Evolutionary conservation across 176 grass and related monocot genomes (phyloP), one percentile per base, ranked within the genome.

Genomic region (Aegilops longissima): DNA sequence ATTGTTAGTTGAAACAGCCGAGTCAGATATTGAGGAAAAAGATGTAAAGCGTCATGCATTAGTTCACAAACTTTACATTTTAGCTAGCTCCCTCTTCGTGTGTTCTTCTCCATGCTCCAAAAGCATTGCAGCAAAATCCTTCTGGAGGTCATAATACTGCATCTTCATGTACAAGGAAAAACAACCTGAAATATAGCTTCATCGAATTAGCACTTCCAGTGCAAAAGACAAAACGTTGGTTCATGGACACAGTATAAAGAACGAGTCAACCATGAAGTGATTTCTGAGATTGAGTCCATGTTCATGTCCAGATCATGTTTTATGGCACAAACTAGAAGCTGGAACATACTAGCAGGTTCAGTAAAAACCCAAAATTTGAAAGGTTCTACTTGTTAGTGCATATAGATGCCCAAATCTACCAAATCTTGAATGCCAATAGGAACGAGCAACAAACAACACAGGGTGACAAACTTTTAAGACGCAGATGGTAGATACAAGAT

Each of bases 1-100:
- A 49, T 16, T 23, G 36, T 90, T 74, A 25, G 66, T 30, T 87
- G 44, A 44, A 44, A 44, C 40, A 44, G 40, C 3, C 40, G 3
- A 3, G 40, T 44, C 40, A 44, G 40, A 44, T 44, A 44, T 44
- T 44, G 40, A 84, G 66, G 66, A 59, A 5, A 20, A 36, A 49
- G 8, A 74, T 0, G 25, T 4, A 66, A 9, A 20, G 1, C 45
- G 59, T 45, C 4, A 1, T 34, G 33, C 33, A 35, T 3, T 80
- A 29, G 34, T 75, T 68, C 52, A 87, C 17, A 87, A 79, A 80
- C 16, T 61, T 5, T 3, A 91, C 89, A 91, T 84, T 12, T 76
- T 87, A 49, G 81, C 89, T 10, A 91, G 85, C 80, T 87, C 80
- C 61, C 38, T 91, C 85, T 80, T 87, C 44, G 66, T 84, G 45